Percentiles rank a stretch among this genome's conserved stretches.
phyloP scores from a whole-genome alignment of 768 basidiomycete species.

The Suillus subluteus region DNA sequence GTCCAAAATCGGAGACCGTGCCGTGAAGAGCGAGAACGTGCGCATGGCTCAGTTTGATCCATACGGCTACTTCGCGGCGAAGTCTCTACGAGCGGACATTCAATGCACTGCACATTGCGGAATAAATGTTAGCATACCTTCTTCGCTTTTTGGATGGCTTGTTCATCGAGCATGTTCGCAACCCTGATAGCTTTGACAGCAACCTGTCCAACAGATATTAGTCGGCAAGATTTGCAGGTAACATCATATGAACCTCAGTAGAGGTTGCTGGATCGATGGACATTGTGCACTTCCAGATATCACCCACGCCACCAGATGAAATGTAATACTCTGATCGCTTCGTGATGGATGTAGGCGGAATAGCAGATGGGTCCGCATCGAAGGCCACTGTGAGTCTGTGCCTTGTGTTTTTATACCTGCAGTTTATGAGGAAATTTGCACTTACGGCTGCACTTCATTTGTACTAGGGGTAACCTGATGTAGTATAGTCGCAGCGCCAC shows the following conservation, averaged over 20 bases:
- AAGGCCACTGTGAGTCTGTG: too few relatives aligned
- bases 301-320: too few relatives aligned
- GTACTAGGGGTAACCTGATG: neutral
- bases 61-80: slow-evolving; percentile 3
- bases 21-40: slow-evolving; percentile 1
- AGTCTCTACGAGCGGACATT: neutral
- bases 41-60: neutral
- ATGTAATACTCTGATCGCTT: too few relatives aligned
- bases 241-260: too few relatives aligned
- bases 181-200: slow-evolving; percentile 5
- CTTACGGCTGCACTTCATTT: neutral
- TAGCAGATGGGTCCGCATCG: too few relatives aligned
- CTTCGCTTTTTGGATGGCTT: neutral
- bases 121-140: neutral
- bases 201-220: neutral
- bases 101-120: neutral
- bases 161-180: neutral
- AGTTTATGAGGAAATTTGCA: too few relatives aligned
- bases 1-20: slow-evolving; percentile 2
- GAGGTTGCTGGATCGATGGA: too few relatives aligned
- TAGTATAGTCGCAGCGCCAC: neutral
- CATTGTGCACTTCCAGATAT: too few relatives aligned
- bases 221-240: neutral
- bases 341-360: too few relatives aligned
- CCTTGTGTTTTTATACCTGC: too few relatives aligned